Percentiles rank a stretch among this genome's conserved stretches.
phyloP scores from a whole-genome alignment of 2,329 filamentous ascomycete genomes.

The Curvularia eragrostidis region DNA sequence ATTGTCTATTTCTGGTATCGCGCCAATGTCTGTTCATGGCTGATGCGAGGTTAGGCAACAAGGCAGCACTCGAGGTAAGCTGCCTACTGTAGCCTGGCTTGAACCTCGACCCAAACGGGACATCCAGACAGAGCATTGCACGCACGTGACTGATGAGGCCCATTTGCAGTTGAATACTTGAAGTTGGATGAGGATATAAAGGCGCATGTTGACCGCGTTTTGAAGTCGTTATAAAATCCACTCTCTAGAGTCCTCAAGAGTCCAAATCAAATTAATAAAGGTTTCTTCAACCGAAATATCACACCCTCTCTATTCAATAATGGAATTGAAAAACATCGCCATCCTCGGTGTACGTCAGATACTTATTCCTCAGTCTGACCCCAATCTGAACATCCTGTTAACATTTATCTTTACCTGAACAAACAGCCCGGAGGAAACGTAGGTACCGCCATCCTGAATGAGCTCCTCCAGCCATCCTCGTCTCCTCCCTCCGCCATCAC shows the following conservation, averaged over 20 bases:
- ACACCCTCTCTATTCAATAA: conserved; percentile 10
- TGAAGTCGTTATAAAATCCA: not conserved
- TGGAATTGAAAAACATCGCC: conserved; percentile 47
- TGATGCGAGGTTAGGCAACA: conserved; percentile 6
- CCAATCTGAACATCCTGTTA: not conserved
- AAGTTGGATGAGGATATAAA: not conserved
- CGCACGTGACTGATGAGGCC: not conserved
- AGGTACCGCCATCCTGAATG: conserved; percentile 37
- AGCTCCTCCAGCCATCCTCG: conserved; percentile 31
- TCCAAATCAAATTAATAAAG: not conserved
- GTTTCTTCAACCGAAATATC: not conserved
- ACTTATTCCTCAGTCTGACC: not conserved
- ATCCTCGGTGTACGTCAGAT: conserved; percentile 41
- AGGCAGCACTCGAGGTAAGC: conserved; percentile 6
- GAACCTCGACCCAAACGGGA: not conserved
- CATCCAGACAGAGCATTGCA: not conserved
- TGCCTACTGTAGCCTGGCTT: conserved; percentile 5
- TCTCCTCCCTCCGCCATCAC: conserved; percentile 34
- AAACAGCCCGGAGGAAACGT: conserved; percentile 43
- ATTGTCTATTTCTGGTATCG: not conserved
- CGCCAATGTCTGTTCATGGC: not conserved
- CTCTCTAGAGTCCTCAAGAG: not conserved
- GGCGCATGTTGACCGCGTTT: not conserved
- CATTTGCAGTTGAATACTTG: not conserved
- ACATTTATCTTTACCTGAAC: not conserved